Conservation (phyloP, 2,329 filamentous ascomycete species). For the Fusarium begoniae region DNA sequence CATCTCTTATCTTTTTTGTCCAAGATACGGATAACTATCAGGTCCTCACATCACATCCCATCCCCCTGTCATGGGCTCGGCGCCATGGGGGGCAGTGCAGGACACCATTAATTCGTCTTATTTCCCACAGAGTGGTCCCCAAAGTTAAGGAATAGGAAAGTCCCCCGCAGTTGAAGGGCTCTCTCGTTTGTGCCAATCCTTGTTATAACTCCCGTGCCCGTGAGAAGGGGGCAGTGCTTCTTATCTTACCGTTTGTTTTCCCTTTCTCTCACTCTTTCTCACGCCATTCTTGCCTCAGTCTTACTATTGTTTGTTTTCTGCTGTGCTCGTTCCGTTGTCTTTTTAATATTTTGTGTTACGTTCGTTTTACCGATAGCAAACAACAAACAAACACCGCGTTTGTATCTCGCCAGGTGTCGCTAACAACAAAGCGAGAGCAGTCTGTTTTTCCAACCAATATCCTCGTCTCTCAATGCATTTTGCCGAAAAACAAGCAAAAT, state of each 20-base stretch:
- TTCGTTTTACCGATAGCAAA: background rate
- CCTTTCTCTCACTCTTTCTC: background rate
- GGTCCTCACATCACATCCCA: background rate
- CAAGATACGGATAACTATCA: background rate
- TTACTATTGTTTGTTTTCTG: background rate
- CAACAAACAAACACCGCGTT: background rate
- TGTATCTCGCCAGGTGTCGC: background rate
- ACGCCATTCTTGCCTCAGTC: background rate
- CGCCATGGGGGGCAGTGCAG: conserved; percentile 28
- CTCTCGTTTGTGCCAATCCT: background rate
- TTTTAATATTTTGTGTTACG: background rate
- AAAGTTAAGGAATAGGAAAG: conserved; percentile 1
- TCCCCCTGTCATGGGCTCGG: conserved; percentile 33
- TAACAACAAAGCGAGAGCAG: background rate
- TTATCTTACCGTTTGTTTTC: background rate
- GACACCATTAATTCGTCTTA: conserved; percentile 20
- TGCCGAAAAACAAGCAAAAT: background rate
- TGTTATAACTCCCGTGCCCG: background rate
- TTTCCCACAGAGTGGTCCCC: conserved; percentile 14
- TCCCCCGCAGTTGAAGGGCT: conserved; percentile 18
- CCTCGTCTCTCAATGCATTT: background rate
- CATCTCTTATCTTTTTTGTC: background rate
- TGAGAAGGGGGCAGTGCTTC: conserved; percentile 27
- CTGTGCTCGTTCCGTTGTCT: background rate
- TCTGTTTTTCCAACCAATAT: background rate